Evolutionary conservation across 371 early-diverging fungal species (phyloP).

Genomic region (Entomophthora muscae): DNA sequence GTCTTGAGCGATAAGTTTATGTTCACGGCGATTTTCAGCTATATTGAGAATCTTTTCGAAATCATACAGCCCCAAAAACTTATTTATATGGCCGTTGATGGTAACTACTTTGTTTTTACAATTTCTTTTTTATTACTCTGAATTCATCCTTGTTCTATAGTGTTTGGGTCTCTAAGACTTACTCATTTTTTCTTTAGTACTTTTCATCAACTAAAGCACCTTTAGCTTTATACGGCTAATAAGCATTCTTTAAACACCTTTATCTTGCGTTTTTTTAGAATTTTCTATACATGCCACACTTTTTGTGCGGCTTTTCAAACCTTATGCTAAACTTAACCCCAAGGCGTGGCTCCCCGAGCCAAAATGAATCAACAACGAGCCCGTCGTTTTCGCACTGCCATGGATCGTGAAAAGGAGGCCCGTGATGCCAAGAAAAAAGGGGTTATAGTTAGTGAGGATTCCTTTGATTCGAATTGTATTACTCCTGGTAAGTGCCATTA

Average conservation of each 20-base stretch:
- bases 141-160: not conserved
- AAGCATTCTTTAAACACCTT: constrained; percentile 54
- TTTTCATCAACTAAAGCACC: constrained; percentile 52
- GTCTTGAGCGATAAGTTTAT: constrained; percentile 83
- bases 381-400: constrained; percentile 90
- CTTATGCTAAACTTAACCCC: constrained; percentile 19
- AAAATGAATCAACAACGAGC: constrained; percentile 99
- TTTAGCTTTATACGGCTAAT: constrained; percentile 48
- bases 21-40: constrained; percentile 80
- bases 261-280: not conserved
- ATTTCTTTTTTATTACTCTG: not conserved
- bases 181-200: too few relatives aligned
- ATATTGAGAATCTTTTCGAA: constrained; percentile 81
- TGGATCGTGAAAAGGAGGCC: constrained; percentile 52
- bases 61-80: constrained; percentile 87
- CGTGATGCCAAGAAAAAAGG: constrained; percentile 38
- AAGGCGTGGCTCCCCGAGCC: constrained; percentile 99
- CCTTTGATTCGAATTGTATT: constrained; percentile 97
- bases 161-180: too few relatives aligned
- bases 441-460: constrained; percentile 42
- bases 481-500: constrained; percentile 86
- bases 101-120: not conserved
- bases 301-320: not conserved
- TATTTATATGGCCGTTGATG: constrained; percentile 81
- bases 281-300: not conserved